These are phyloP conservation scores for Fusarium siculi DNA, from an alignment of 2,329 filamentous ascomycete genomes.

Conservation along the genomic window DNA sequence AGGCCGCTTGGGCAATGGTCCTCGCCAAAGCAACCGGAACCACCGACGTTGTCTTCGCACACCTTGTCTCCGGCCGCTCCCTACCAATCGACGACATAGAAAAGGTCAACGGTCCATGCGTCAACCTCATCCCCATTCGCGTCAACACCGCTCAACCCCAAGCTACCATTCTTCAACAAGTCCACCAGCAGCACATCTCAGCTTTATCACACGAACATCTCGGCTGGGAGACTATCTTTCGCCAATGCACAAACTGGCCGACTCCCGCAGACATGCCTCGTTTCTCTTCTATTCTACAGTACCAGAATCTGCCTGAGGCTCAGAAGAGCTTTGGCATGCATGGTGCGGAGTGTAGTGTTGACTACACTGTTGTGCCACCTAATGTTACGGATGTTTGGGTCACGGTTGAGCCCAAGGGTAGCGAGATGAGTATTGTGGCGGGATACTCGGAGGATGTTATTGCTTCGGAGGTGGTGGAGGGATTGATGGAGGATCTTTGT, in stretches of 20 bases:
- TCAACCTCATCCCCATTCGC: neutral
- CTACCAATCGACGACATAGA: neutral
- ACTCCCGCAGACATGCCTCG: rapidly evolving
- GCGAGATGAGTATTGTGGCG: neutral
- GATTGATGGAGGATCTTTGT: neutral
- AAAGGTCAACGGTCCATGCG: neutral
- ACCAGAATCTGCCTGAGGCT: neutral
- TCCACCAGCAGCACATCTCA: neutral
- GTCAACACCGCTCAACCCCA: neutral
- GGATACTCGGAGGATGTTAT: neutral
- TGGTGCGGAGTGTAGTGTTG: neutral
- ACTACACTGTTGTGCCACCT: neutral
- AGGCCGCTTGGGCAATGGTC: neutral
- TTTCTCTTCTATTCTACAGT: neutral
- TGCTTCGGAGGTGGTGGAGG: neutral
- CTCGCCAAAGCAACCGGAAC: neutral
- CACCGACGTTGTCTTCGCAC: neutral
- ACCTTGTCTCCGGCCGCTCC: neutral
- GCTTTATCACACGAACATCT: neutral
- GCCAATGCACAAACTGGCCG: neutral
- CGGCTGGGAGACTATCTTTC: neutral
- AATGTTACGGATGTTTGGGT: neutral
- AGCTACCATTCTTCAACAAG: neutral
- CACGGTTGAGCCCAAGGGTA: neutral
- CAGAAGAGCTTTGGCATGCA: neutral